phyloP scores from a whole-genome alignment of 2,329 filamentous ascomycete genomes.

The Claviceps pusilla region DNA sequence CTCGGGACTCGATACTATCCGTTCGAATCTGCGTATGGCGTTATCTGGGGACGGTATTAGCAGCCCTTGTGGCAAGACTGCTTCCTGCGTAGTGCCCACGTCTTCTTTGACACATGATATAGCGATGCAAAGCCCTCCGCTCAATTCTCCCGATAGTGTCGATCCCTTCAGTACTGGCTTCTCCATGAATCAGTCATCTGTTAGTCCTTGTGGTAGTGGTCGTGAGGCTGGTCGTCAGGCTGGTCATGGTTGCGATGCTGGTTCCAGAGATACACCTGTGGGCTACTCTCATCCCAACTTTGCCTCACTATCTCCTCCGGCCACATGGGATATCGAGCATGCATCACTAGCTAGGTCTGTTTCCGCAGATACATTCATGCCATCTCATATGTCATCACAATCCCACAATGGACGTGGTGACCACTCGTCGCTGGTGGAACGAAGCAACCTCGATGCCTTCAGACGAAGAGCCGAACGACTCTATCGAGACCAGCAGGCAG shows the following conservation, averaged over 20 bases:
- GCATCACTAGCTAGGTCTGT: conserved; percentile 15
- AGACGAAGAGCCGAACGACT: conserved; percentile 38
- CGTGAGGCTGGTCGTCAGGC: too few species aligned
- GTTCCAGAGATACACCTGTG: not conserved
- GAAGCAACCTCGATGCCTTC: conserved; percentile 37
- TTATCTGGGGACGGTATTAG: not conserved
- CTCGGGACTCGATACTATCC: conserved; percentile 2
- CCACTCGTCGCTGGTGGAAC: conserved; percentile 17
- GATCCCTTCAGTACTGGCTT: not conserved
- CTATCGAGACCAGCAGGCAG: conserved; percentile 37
- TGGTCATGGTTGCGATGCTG: not conserved
- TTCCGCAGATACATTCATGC: conserved; percentile 16
- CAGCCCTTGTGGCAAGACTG: not conserved
- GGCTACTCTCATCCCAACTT: conserved; percentile 3
- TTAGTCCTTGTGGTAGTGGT: not conserved
- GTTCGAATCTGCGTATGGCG: not conserved
- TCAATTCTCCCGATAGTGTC: not conserved
- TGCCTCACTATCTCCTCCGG: conserved; percentile 4
- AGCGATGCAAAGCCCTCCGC: not conserved
- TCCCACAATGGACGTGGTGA: conserved; percentile 29
- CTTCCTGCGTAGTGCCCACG: not conserved
- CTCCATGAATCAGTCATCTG: not conserved
- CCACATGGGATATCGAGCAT: conserved; percentile 4
- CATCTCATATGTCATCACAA: conserved; percentile 19
- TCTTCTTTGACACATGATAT: not conserved